Evolutionary conservation across 1,139 yeast species (phyloP).

Genomic region (Candida glucosophila): DNA sequence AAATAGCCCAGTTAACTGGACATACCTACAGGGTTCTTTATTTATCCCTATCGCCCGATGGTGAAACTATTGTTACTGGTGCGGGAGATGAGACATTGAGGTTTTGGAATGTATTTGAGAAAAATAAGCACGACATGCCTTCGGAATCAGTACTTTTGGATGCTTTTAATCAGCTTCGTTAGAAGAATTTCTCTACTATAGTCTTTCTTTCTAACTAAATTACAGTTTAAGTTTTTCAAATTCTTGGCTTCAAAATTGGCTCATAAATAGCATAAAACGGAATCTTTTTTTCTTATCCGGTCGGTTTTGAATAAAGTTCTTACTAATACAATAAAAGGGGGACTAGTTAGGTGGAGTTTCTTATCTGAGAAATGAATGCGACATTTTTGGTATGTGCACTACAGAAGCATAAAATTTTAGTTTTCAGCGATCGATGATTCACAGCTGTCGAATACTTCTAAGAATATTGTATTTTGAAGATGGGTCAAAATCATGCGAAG

Average conservation of each 20-base stretch:
- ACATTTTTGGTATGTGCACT: too few relatives aligned
- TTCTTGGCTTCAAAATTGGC: too few relatives aligned
- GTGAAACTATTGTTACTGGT: constrained; percentile 96
- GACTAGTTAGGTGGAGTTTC: too few relatives aligned
- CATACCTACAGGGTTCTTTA: constrained; percentile 91
- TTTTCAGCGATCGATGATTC: too few relatives aligned
- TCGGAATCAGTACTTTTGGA: constrained; percentile 63
- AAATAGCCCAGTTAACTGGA: constrained; percentile 87
- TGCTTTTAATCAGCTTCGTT: constrained; percentile 72
- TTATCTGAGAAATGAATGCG: background rate
- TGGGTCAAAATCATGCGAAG: constrained; percentile 32
- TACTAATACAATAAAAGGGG: too few relatives aligned
- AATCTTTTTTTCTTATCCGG: too few relatives aligned
- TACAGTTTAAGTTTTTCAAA: constrained; percentile 1
- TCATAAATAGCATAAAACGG: too few relatives aligned
- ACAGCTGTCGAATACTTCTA: too few relatives aligned
- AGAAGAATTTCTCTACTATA: constrained; percentile 4
- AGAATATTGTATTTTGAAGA: too few relatives aligned
- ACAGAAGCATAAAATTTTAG: too few relatives aligned
- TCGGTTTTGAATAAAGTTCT: too few relatives aligned
- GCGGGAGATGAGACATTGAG: constrained; percentile 97
- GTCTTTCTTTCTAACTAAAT: background rate
- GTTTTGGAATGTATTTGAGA: constrained; percentile 89
- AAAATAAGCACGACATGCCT: constrained; percentile 48
- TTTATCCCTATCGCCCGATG: constrained; percentile 90